Percentiles rank a stretch among this genome's conserved stretches.
Conservation (phyloP, 768 basidiomycete genomes). For the Suillus discolor region DNA sequence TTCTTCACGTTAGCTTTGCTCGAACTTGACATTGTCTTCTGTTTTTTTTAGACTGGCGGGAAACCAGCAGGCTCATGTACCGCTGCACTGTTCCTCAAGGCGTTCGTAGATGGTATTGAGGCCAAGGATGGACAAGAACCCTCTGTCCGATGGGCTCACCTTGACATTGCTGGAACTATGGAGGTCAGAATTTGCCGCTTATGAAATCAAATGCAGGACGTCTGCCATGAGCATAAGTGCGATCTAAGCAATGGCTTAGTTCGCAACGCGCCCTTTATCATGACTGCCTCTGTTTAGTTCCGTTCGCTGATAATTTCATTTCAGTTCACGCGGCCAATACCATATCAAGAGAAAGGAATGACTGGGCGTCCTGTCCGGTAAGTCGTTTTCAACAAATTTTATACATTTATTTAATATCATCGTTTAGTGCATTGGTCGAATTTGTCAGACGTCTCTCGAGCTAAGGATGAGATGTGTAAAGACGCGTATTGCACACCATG, state of each 20-base stretch:
- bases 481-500: too few relatives aligned
- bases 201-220: slow-evolving; percentile 26
- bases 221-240: slow-evolving; percentile 33
- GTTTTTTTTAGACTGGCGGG: slow-evolving; percentile 62
- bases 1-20: neutral
- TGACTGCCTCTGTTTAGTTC: neutral
- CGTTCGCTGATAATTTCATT: slow-evolving; percentile 6
- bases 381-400: slow-evolving; percentile 24
- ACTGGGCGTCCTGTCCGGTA: slow-evolving; percentile 80
- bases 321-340: slow-evolving; percentile 52
- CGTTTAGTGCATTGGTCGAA: slow-evolving; percentile 34
- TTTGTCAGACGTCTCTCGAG: slow-evolving; percentile 30
- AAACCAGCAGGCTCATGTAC: slow-evolving; percentile 71
- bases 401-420: slow-evolving; percentile 1
- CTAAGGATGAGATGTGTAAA: neutral
- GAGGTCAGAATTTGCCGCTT: slow-evolving; percentile 46
- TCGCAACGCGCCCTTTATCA: neutral
- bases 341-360: slow-evolving; percentile 77
- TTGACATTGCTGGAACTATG: slow-evolving; percentile 84
- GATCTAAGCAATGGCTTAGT: neutral
- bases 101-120: slow-evolving; percentile 78
- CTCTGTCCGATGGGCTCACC: slow-evolving; percentile 78
- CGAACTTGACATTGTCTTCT: slow-evolving; percentile 6
- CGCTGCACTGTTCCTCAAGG: slow-evolving; percentile 85
- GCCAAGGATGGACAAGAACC: slow-evolving; percentile 55